A percentile compares a stretch with the other conserved stretches of the same genome.
These are phyloP conservation scores for Apiospora phragmitis DNA, from an alignment of 2,329 filamentous ascomycete species.

Conservation along the genomic window DNA sequence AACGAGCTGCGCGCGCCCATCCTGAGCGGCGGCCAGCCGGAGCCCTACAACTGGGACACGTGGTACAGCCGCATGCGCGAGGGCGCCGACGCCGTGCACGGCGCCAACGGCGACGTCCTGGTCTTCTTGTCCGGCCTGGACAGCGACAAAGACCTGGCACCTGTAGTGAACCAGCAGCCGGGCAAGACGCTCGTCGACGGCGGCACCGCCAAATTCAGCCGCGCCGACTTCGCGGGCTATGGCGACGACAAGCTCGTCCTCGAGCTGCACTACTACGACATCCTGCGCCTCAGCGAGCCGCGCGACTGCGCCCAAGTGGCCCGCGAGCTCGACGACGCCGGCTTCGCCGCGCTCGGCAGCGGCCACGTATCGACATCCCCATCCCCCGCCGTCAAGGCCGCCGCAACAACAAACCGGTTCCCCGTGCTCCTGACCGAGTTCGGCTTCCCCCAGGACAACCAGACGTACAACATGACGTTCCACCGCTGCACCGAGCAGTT, in stretches of 20 bases:
- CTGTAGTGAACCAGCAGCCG: slow-evolving; percentile 41
- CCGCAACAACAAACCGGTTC: slow-evolving; percentile 36
- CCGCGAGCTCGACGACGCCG: slow-evolving; percentile 46
- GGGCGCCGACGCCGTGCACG: slow-evolving; percentile 52
- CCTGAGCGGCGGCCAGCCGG: slow-evolving; percentile 28
- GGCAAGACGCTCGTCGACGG: background rate
- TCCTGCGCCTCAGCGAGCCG: slow-evolving; percentile 28
- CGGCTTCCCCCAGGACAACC: slow-evolving; percentile 49
- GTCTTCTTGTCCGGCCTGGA: slow-evolving; percentile 60
- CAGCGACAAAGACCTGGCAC: slow-evolving; percentile 53
- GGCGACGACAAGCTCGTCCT: slow-evolving; percentile 53
- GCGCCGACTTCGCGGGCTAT: slow-evolving; percentile 48
- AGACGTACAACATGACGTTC: slow-evolving; percentile 48
- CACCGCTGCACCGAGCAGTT: slow-evolving; percentile 50
- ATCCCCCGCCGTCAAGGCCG: slow-evolving; percentile 28
- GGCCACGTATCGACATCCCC: too few species aligned
- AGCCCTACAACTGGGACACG: slow-evolving; percentile 53
- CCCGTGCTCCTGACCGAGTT: slow-evolving; percentile 55
- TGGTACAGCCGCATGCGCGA: slow-evolving; percentile 53
- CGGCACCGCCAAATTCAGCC: slow-evolving; percentile 44
- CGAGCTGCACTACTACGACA: slow-evolving; percentile 62
- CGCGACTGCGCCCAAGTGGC: slow-evolving; percentile 46
- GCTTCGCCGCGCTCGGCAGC: slow-evolving; percentile 48
- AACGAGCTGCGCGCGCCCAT: slow-evolving; percentile 52
- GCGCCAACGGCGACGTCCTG: slow-evolving; percentile 49